A percentile compares a stretch with the other conserved stretches of the same genome.
Evolutionary conservation across 2,329 filamentous ascomycete species (phyloP).

Genomic region (Fusarium palustre): DNA sequence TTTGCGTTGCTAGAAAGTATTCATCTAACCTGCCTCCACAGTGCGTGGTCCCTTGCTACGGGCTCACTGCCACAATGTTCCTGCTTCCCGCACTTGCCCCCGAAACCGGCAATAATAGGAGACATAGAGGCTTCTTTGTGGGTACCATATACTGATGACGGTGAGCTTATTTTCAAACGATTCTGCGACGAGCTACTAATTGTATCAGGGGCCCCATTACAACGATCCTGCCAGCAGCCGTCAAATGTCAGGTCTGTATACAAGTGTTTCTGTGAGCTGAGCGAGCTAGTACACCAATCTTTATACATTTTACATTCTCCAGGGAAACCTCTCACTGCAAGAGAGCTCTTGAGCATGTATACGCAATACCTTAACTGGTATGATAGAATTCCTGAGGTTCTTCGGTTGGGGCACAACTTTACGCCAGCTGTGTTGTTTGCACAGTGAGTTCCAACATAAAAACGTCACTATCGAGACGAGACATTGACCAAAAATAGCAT

Average conservation of each 20-base stretch:
- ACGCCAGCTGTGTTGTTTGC: slow-evolving; percentile 79
- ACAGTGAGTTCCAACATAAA: slow-evolving; percentile 66
- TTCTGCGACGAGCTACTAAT: background rate
- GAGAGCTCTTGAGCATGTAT: slow-evolving; percentile 72
- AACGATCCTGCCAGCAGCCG: slow-evolving; percentile 69
- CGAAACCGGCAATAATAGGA: slow-evolving; percentile 70
- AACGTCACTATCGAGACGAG: background rate
- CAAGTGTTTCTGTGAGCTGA: slow-evolving; percentile 77
- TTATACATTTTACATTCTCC: slow-evolving; percentile 80
- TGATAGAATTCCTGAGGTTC: slow-evolving; percentile 71
- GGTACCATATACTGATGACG: slow-evolving; percentile 69
- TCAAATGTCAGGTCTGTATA: slow-evolving; percentile 76
- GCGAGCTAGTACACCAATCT: slow-evolving; percentile 78
- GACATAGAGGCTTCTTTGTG: slow-evolving; percentile 70
- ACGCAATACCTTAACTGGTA: slow-evolving; percentile 79
- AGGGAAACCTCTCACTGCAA: slow-evolving; percentile 71
- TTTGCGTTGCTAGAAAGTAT: background rate
- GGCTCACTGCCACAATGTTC: slow-evolving; percentile 72
- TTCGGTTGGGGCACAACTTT: slow-evolving; percentile 75
- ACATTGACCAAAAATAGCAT: slow-evolving; percentile 59
- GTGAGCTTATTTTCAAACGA: slow-evolving; percentile 53
- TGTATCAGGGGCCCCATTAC: slow-evolving; percentile 62
- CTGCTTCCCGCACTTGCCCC: slow-evolving; percentile 65
- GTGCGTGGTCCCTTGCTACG: slow-evolving; percentile 74
- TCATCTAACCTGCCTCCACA: slow-evolving; percentile 49